Base-by-base conservation (phyloP, 2,329 filamentous ascomycete genomes). In the Bertia moriformis region DNA sequence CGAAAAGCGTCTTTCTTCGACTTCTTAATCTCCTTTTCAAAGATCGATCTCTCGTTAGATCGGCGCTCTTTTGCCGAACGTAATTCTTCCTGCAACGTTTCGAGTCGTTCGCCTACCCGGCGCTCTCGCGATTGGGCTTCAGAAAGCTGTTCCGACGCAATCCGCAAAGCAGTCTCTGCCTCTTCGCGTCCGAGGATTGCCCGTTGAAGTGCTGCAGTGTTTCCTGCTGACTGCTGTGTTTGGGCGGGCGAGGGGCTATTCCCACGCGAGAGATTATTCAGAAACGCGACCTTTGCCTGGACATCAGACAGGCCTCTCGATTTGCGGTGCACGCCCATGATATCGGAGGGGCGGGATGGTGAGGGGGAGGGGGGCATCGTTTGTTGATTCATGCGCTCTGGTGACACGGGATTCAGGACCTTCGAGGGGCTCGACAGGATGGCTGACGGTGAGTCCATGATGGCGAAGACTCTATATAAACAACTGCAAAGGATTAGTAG, bases 1-100 rank as follows among this genome's bases (percentile, higher is more conserved):
- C 69, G 71, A 48, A 73, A 73, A 1, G 69, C 68, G 46, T 74
- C 70, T 49, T 74, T 75, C 14, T 67, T 58, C 30, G 66, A 59
- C 39, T 65, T 64, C 35, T 68, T 58, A 20, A 73, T 60, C 47
- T 75, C 71, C 44, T 73, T 73, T 45, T 74, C 68, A 44, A 71
- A 73, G 4, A 71, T 50, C 2, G 55, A 48, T 44, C 63, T 53
- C 45, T 66, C 61, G 40, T 65, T 59, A 12, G 52, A 53, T 43
- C 69, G 61, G 27, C 67, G 59, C 45, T 67, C 63, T 48, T 72
- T 72, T 13, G 62, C 56, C 10, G 58, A 56, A 22, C 66, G 60
- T 24, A 69, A 52, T 47, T 74, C 69, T 46, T 70, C 70, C 51
- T 73, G 45, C 38, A 62, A 47, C 5, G 56, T 56, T 44, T 64